Base-by-base conservation (phyloP, 768 basidiomycete genomes). In the Amanita brunnescens region DNA sequence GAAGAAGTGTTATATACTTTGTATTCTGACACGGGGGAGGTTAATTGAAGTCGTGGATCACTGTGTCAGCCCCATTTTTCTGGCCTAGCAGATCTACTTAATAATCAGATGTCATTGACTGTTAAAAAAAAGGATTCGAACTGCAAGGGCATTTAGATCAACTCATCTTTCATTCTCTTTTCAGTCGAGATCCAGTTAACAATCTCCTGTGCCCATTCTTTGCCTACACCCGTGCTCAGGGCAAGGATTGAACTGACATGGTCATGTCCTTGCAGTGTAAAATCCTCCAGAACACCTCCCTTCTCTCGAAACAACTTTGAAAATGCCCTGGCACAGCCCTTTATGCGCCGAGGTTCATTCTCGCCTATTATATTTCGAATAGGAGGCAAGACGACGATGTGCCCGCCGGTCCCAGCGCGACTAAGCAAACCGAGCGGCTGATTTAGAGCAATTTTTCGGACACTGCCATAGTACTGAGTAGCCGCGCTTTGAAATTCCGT, bases 231-330 rank as follows among this genome's bases (percentile, higher is more conserved):
- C 14, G 55, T 54, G 40, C 54, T 56, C 49, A 64, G 59, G 10
- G 63, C 59, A 23, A 59, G 23, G 18, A 62, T 47, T 2, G 61
- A 58, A 45, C 63, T 64, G 34, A 60, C 33, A 58, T 64, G 63
- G 49, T 62, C 60, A 47, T 64, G 63, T 6, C 61, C 63, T 29
- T 57, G 55, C 12, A 61, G 54, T 2, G 54, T 54, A 41, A 54
- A 52, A 42, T 58, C 58, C 38, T 55, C 53, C 23, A 59, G 47
- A 1, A 20, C 50, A 6, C 57, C 57, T 30, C 61, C 61, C 33
- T 60, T 60, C 8, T 47, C 41, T 33, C 21, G 35, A 8, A 58
- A 53, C n/a, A 44, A 47, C 29, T 57, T 51, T 5, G 49, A 44
- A 38, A 64, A 62, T 9, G 35, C 7, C 6, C 46, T 39, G 35